Evolutionary conservation across 768 basidiomycete species (phyloP), one percentile per base, ranked within the genome.

Genomic region (Pulveroboletus sp.): DNA sequence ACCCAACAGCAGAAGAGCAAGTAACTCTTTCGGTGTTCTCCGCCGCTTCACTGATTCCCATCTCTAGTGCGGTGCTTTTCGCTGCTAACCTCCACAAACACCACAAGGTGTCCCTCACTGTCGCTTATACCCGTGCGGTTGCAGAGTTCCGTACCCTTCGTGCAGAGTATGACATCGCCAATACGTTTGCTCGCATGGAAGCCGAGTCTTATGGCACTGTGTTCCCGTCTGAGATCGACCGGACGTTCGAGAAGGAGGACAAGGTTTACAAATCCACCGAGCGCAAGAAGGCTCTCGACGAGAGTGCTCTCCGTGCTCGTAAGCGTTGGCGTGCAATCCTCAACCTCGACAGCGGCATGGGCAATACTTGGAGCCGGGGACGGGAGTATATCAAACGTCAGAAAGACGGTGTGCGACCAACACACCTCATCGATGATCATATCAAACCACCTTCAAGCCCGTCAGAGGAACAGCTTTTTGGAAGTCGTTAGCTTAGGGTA

Each of bases 1-100:
- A 90, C 62, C 94, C 95, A 8, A 77, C 77, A 10, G 77, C 91
- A 5, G 95, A 98, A 75, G 92, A 98, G 95, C 97, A 66, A 66
- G 90, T 39, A 75, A 8, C 30, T 7, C 39, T 50, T 11, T 48
- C 18, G 38, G 27, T 15, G 6, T 15, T 30, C 28, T 38, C 10
- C 39, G 44, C 39, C 42, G 27, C 43, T 35, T 17, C 46, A 37
- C 47, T 66, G 47, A 31, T 46, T 50, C 47, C 44, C 53, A 35
- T 49, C 47, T 24, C 44, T 59, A 99, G 96, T 65, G 81, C 80
- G 24, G 77, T 98, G 48, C 78, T 76, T 43, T 97, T 88, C 68
- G 76, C 86, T n/a, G 69, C 87, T 36, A 90, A 86, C 65, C 75
- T 98, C 13, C 80, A 91, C 66, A 69, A 80, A 53, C 55, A 79